phyloP scores from a whole-genome alignment of 2,329 filamentous ascomycete species.

The Trichoderma atroviride region DNA sequence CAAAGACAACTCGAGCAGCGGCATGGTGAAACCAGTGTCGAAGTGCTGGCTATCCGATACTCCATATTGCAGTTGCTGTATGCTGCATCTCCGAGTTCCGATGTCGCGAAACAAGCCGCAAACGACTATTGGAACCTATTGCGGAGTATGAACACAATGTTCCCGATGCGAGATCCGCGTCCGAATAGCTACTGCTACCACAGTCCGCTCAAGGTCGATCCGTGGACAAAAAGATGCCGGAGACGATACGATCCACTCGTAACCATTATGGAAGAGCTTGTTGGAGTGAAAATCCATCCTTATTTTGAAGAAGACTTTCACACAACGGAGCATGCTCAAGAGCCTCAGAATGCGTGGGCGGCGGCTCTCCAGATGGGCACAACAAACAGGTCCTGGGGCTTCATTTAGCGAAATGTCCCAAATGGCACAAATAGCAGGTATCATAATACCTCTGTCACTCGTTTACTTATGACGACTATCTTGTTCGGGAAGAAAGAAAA shows the following conservation, averaged over 20 bases:
- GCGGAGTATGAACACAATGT: conserved; percentile 41
- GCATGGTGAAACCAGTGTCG: conserved; percentile 38
- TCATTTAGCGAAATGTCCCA: conserved; percentile 35
- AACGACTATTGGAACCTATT: conserved; percentile 44
- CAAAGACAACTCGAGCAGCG: conserved; percentile 43
- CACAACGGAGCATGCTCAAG: conserved; percentile 43
- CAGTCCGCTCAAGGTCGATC: conserved; percentile 48
- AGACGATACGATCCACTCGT: conserved; percentile 45
- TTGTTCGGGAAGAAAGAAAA: conserved; percentile 6
- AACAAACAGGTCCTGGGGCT: conserved; percentile 37
- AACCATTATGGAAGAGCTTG: conserved; percentile 44
- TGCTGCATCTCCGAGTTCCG: conserved; percentile 39
- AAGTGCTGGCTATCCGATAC: conserved; percentile 46
- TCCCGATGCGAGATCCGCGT: conserved; percentile 42
- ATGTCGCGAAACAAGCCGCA: conserved; percentile 42
- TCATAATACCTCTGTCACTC: conserved; percentile 21
- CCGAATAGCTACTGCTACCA: conserved; percentile 48
- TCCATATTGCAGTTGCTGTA: conserved; percentile 46
- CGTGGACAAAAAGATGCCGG: conserved; percentile 48
- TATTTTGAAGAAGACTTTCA: conserved; percentile 52
- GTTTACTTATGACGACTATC: conserved; percentile 13
- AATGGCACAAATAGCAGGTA: background rate
- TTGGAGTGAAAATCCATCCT: conserved; percentile 42
- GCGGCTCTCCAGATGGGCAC: conserved; percentile 39
- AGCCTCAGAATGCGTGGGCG: conserved; percentile 44